Evolutionary conservation across 163 green algal genomes (phyloP).

Genomic region (Smithsoniella earleae): DNA sequence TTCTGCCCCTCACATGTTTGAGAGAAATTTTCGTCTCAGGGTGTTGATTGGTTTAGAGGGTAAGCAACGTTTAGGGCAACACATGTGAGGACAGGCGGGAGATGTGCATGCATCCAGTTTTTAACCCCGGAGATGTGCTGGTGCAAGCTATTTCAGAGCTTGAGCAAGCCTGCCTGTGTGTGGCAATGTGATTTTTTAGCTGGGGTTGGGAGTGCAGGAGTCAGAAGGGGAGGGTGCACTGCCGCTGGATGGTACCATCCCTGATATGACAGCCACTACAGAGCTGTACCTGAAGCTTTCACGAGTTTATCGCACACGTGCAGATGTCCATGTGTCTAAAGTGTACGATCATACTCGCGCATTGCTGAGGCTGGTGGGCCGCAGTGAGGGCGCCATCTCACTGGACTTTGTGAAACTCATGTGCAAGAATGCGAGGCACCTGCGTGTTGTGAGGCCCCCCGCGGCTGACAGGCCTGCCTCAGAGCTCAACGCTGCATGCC

Average conservation of each 20-base stretch:
- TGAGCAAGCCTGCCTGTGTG: too few species aligned
- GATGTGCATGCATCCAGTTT: too few species aligned
- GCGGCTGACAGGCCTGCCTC: background rate
- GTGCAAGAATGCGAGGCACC: conserved; percentile 72
- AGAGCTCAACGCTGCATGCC: conserved; percentile 4
- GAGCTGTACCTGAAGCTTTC: conserved; percentile 74
- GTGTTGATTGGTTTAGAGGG: too few species aligned
- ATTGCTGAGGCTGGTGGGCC: conserved; percentile 50
- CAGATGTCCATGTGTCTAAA: conserved; percentile 55
- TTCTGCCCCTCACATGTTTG: too few species aligned
- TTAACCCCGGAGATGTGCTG: too few species aligned
- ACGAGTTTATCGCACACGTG: conserved; percentile 66
- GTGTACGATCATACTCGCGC: conserved; percentile 51
- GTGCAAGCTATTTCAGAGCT: too few species aligned
- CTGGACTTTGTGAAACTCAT: conserved; percentile 50
- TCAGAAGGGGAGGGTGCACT: conserved; percentile 52
- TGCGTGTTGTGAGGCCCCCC: conserved; percentile 47
- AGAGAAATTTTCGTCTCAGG: too few species aligned
- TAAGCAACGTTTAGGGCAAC: too few species aligned
- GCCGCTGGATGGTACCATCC: conserved; percentile 79
- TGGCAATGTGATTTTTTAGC: too few species aligned
- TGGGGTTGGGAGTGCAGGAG: conserved; percentile 39
- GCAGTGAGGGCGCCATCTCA: conserved; percentile 41
- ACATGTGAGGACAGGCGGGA: too few species aligned
- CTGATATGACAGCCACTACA: conserved; percentile 90